phyloP scores from a whole-genome alignment of 2,329 filamentous ascomycete genomes.

The Pseudogymnoascus sp. region DNA sequence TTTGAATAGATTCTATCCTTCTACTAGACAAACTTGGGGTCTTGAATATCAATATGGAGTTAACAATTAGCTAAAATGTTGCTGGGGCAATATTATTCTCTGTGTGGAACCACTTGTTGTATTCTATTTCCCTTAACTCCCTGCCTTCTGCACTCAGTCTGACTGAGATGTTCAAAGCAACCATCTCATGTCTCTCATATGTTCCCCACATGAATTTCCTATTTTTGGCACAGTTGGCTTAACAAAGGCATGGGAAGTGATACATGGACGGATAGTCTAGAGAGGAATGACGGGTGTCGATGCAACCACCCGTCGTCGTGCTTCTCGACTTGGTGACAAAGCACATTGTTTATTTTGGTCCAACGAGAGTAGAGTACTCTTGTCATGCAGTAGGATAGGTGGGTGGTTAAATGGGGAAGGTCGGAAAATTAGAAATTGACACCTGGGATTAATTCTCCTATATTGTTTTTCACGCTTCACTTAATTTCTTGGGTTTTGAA shows the following conservation, averaged over 20 bases:
- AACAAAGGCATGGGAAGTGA: background rate
- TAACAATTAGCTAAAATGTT: background rate
- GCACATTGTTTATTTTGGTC: background rate
- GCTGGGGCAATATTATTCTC: too few species aligned
- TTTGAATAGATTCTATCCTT: background rate
- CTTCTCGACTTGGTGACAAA: background rate
- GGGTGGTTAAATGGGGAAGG: too few species aligned
- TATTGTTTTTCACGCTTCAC: background rate
- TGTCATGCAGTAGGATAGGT: background rate
- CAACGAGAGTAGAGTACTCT: background rate
- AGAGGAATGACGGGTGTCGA: background rate
- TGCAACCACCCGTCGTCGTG: background rate
- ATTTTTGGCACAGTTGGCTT: background rate
- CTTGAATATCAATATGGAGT: background rate
- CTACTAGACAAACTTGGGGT: background rate
- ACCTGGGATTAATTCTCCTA: background rate
- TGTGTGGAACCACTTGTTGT: too few species aligned
- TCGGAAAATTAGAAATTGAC: background rate
- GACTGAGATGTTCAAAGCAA: background rate
- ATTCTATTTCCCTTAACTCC: background rate
- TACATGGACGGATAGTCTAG: background rate
- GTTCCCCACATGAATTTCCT: background rate
- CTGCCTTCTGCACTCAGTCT: background rate
- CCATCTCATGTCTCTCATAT: background rate
- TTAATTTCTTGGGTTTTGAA: background rate